These are phyloP conservation scores for Talaromyces trachyspermus DNA, from an alignment of 495 filamentous ascomycete genomes.

Conservation along the genomic window DNA sequence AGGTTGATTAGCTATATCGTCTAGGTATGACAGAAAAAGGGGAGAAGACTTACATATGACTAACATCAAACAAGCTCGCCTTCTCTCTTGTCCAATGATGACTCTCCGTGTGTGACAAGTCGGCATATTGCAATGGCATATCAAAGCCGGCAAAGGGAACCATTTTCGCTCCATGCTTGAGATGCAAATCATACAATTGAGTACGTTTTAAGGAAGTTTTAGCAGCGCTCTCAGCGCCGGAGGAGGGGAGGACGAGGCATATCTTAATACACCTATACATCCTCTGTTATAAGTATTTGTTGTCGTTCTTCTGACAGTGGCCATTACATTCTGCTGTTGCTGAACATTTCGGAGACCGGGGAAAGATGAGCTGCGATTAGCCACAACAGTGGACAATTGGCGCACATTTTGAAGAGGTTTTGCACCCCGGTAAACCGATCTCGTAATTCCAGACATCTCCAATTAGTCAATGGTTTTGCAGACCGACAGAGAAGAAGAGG, in stretches of 20 bases:
- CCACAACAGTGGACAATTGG: constrained; percentile 1
- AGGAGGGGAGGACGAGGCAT: not conserved
- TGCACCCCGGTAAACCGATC: not conserved
- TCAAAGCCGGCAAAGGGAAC: constrained; percentile 90
- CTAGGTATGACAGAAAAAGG: not conserved
- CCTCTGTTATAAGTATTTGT: no score
- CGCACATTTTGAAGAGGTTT: not conserved
- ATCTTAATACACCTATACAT: no score
- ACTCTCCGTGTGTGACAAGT: constrained; percentile 65
- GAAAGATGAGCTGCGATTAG: constrained; percentile 13
- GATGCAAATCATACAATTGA: constrained; percentile 76
- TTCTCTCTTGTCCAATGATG: constrained; percentile 83
- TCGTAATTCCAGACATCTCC: constrained; percentile 2
- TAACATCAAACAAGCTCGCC: constrained; percentile 82
- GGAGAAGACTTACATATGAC: constrained; percentile 40
- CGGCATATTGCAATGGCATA: constrained; percentile 87
- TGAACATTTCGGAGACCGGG: constrained; percentile 22
- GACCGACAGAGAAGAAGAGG: constrained; percentile 16
- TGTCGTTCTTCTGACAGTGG: no score
- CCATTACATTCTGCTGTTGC: not conserved
- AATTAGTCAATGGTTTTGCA: constrained; percentile 11
- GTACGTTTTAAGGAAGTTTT: constrained; percentile 49
- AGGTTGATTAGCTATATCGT: not conserved
- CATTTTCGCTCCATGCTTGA: constrained; percentile 79
- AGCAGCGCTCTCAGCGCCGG: no score